phyloP scores from a whole-genome alignment of 176 grass and related monocot species.

The Puccinellia tenuiflora region DNA sequence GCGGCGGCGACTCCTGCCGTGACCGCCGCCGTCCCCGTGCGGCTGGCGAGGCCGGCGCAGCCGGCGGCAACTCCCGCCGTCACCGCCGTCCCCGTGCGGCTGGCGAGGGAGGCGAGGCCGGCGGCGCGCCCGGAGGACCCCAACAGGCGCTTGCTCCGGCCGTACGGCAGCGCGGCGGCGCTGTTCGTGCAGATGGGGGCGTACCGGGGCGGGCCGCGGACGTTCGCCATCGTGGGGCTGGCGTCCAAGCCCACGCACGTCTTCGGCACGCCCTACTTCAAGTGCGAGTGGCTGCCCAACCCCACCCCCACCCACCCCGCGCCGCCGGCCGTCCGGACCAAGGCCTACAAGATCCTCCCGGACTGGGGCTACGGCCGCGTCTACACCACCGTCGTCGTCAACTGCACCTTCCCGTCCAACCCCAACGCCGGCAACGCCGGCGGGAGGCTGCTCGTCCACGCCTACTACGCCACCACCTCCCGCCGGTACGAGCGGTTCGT shows the following conservation, averaged over 20 bases:
- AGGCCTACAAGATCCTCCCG: constrained; percentile 88
- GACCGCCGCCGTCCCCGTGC: neutral
- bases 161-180: constrained; percentile 73
- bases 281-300: constrained; percentile 82
- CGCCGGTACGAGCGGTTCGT: constrained; percentile 75
- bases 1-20: neutral
- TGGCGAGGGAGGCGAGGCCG: neutral
- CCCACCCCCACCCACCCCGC: constrained; percentile 27
- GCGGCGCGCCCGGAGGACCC: constrained; percentile 6
- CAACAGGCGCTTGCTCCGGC: constrained; percentile 59
- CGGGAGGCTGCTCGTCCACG: constrained; percentile 78
- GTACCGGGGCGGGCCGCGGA: constrained; percentile 72
- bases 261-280: constrained; percentile 77
- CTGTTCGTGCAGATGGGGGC: constrained; percentile 90
- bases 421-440: constrained; percentile 69
- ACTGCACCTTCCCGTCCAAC: constrained; percentile 83
- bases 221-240: constrained; percentile 70
- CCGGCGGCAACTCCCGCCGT: neutral
- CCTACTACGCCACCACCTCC: constrained; percentile 72
- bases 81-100: neutral
- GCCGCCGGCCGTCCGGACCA: constrained; percentile 53
- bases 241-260: constrained; percentile 85
- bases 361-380: constrained; percentile 96
- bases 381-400: constrained; percentile 83
- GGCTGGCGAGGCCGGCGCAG: neutral